Evolutionary conservation across 805 yeast species (phyloP), one percentile per base, ranked within the genome.

Genomic region (Candida maesae): DNA sequence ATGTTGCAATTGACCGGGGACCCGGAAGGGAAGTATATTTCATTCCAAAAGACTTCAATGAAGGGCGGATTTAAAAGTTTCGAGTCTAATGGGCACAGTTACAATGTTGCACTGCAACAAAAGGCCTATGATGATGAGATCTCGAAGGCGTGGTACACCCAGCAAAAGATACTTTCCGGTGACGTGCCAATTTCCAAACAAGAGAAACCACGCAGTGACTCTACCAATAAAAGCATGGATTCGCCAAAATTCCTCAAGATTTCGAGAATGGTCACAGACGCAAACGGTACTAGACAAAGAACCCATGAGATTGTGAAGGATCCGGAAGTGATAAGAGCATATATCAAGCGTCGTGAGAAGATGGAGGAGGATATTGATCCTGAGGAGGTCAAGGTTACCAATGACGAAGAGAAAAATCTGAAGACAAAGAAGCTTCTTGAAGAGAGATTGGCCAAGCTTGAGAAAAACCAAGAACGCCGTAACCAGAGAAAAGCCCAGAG

Each of bases 1-100:
- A 93, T 93, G 97, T 71, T 93, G 32, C 96, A 89, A 57, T 76
- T 93, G 19, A 87, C 87, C 58, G 98, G 98, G 36, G 98, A 93
- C 60, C 95, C 96, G 2, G 80, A 95, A 0, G 95, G 95, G 18
- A 78, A 85, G 48, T 93, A 95, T 0, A 85, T 85, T 50, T 87
- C 96, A 9, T 84, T 91, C 50, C 70, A 90, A 52, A 76, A 90
- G 50, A 85, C 96, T 0, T 87, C 97, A 0, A 95, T 91, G 87
- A 93, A 91, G 62, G 96, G 95, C 56, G 95, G 96, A 2, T 91
- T 91, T 62, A 66, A 65, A 38, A 52, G 59, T 21, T 60, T 67
- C 41, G 69, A 68, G 46, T 67, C 72, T 6, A 74, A 76, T 24
- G 79, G 84, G 0, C 91, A 84, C 61, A 79, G 84, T 41, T 84